Evolutionary conservation across 768 basidiomycete genomes (phyloP).

Genomic region (Rubroboletus pulcherrimus): DNA sequence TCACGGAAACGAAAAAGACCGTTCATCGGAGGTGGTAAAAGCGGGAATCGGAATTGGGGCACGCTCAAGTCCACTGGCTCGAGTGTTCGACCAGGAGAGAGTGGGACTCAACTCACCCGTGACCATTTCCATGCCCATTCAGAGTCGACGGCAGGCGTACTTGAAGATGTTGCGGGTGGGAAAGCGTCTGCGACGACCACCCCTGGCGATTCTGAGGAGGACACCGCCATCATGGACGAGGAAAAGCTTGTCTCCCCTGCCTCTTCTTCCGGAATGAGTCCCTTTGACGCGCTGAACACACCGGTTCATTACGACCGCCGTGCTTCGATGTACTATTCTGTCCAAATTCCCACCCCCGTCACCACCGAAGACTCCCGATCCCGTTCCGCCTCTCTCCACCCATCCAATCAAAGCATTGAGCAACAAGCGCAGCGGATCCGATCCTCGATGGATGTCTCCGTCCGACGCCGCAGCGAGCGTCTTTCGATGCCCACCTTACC

Average conservation of each 20-base stretch:
- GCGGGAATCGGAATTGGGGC: conserved; percentile 21
- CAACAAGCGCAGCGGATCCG: conserved; percentile 31
- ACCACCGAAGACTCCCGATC: conserved; percentile 5
- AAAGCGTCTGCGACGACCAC: conserved; percentile 17
- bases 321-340: conserved; percentile 18
- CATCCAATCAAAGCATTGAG: conserved; percentile 22
- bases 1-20: conserved; percentile 17
- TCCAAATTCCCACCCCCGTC: conserved; percentile 4
- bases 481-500: conserved; percentile 30
- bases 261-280: conserved; percentile 13
- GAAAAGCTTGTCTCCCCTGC: conserved; percentile 23
- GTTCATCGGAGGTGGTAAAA: conserved; percentile 28
- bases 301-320: conserved; percentile 19
- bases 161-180: conserved; percentile 9
- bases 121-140: conserved; percentile 19
- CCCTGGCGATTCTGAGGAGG: conserved; percentile 23
- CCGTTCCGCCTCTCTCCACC: conserved; percentile 7
- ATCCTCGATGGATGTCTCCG: conserved; percentile 29
- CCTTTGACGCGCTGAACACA: conserved; percentile 18
- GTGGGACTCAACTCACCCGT: background rate
- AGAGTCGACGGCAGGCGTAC: conserved; percentile 20
- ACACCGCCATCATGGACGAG: conserved; percentile 9
- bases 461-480: conserved; percentile 24
- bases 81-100: conserved; percentile 4
- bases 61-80: conserved; percentile 25